Evolutionary conservation across 2,329 filamentous ascomycete genomes (phyloP).

Genomic region (Colletotrichum viniferum): DNA sequence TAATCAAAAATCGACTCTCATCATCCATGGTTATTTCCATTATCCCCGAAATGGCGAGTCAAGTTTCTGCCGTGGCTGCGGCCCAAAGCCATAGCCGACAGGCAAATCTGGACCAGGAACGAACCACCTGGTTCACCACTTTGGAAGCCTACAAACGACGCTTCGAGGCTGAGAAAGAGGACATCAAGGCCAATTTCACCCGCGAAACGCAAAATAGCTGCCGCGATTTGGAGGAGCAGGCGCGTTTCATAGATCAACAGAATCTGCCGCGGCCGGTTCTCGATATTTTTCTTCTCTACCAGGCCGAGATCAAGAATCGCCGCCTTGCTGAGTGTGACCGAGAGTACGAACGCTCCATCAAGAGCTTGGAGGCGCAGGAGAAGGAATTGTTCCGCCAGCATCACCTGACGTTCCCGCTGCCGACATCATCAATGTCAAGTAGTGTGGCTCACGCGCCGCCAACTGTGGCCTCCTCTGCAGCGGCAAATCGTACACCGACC

Average conservation of each 20-base stretch:
- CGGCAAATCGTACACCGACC: neutral
- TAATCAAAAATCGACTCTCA: neutral
- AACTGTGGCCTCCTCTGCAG: neutral
- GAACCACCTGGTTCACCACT: neutral
- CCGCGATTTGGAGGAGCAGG: slow-evolving; percentile 3
- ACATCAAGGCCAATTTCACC: neutral
- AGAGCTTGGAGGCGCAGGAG: neutral
- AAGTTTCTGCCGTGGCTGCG: neutral
- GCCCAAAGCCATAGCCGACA: neutral
- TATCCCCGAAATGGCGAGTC: neutral
- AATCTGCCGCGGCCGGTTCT: neutral
- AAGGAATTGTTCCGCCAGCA: neutral
- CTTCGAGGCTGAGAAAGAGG: slow-evolving; percentile 5
- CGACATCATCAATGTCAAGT: neutral
- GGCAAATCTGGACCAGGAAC: slow-evolving; percentile 6
- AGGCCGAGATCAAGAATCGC: slow-evolving; percentile 1
- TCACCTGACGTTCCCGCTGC: slow-evolving; percentile 1
- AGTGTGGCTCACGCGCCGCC: neutral
- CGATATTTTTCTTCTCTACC: slow-evolving; percentile 5
- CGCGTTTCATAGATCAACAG: neutral
- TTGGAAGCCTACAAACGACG: neutral
- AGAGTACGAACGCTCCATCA: neutral
- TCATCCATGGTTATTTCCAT: neutral
- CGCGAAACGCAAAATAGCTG: neutral
- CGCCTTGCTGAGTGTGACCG: slow-evolving; percentile 1